Evolutionary conservation across 139 green algal genomes (phyloP).

Genomic region (Coelastrella sp.): DNA sequence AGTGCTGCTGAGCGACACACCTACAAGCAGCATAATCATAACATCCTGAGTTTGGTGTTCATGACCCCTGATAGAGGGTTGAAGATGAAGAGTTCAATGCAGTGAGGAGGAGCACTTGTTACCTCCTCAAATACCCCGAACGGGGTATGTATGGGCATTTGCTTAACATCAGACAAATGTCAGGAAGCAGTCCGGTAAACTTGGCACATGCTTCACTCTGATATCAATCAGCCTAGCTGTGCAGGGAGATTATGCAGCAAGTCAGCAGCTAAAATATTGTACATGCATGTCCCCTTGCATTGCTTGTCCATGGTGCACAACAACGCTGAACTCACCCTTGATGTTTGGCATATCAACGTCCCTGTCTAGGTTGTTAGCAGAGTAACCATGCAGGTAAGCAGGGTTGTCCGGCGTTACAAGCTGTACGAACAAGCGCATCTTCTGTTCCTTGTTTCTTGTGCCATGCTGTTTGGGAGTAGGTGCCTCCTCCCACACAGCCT

Average conservation of each 20-base stretch:
- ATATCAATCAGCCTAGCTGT: too few species aligned
- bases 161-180: too few species aligned
- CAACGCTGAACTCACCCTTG: not conserved
- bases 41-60: not conserved
- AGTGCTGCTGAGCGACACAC: not conserved
- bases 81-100: too few species aligned
- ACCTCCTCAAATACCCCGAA: too few species aligned
- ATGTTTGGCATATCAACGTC: not conserved
- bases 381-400: not conserved
- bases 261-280: too few species aligned
- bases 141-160: too few species aligned
- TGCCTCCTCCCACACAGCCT: slow-evolving; percentile 26
- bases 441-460: not conserved
- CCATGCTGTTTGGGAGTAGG: not conserved
- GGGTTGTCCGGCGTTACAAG: slow-evolving; percentile 38
- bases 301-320: not conserved
- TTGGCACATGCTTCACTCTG: too few species aligned
- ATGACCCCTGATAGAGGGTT: too few species aligned
- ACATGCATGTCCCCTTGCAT: too few species aligned
- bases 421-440: not conserved
- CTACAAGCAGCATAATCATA: not conserved
- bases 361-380: not conserved
- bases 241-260: too few species aligned
- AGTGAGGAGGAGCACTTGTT: too few species aligned
- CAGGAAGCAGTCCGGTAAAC: too few species aligned